A percentile compares a stretch with the other conserved stretches of the same genome.
phyloP scores from a whole-genome alignment of 2,329 filamentous ascomycete genomes.

The Fusarium sp. region DNA sequence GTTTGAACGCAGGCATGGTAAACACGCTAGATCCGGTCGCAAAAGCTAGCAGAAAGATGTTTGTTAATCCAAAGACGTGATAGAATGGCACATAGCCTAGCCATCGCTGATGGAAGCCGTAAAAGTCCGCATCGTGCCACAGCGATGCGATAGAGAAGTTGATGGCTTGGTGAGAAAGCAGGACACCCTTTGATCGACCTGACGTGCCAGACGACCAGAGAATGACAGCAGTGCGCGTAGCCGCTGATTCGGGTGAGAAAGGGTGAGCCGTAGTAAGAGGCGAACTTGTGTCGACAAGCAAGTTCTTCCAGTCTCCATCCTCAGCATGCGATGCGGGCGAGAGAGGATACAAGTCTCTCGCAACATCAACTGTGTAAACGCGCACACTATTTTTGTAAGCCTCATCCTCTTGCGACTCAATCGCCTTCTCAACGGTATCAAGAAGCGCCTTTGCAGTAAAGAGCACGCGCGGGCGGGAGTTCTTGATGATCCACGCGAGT shows the following conservation, averaged over 20 bases:
- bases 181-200: constrained; percentile 79
- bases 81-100: constrained; percentile 78
- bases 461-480: constrained; percentile 52
- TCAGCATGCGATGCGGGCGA: constrained; percentile 32
- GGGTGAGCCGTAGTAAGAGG: constrained; percentile 58
- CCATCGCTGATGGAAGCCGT: constrained; percentile 53
- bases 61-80: constrained; percentile 68
- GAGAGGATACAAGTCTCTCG: constrained; percentile 50
- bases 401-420: constrained; percentile 49
- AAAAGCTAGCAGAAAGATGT: constrained; percentile 69
- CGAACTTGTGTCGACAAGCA: constrained; percentile 61
- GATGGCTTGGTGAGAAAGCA: constrained; percentile 75
- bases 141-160: constrained; percentile 66
- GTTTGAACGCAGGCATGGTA: constrained; percentile 77
- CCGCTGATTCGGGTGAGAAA: constrained; percentile 47
- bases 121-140: constrained; percentile 62
- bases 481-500: constrained; percentile 56
- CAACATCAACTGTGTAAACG: constrained; percentile 65
- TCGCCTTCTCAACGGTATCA: constrained; percentile 49
- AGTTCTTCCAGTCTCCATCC: constrained; percentile 66
- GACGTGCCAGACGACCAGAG: constrained; percentile 71
- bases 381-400: constrained; percentile 60
- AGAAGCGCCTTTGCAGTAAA: constrained; percentile 51
- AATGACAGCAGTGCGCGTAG: constrained; percentile 67
- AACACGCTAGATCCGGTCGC: constrained; percentile 68